Conservation (phyloP, 495 filamentous ascomycete genomes). For the Penicillium bovifimosum region DNA sequence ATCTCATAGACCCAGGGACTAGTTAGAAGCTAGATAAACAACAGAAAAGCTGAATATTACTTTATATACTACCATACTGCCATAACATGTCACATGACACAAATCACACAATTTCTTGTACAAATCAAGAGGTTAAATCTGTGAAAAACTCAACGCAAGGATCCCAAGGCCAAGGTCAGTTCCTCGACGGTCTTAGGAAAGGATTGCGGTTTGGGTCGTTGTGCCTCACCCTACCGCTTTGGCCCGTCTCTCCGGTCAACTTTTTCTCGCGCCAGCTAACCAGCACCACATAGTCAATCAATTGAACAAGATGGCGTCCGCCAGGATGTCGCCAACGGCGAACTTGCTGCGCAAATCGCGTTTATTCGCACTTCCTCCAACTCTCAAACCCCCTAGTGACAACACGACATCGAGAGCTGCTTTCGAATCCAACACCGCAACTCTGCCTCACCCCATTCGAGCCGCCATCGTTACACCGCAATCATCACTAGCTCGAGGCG, state of each 20-base stretch:
- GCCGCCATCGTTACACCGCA: slow-evolving; percentile 77
- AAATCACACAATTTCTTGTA: too few species aligned
- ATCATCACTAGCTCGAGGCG: slow-evolving; percentile 69
- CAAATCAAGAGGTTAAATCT: background rate
- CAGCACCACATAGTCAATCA: slow-evolving; percentile 16
- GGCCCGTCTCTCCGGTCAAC: slow-evolving; percentile 26
- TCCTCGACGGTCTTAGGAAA: background rate
- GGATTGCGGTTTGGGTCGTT: slow-evolving; percentile 14
- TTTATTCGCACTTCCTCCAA: slow-evolving; percentile 58
- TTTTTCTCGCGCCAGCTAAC: slow-evolving; percentile 34
- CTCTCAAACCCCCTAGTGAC: slow-evolving; percentile 45
- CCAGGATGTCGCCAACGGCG: slow-evolving; percentile 54
- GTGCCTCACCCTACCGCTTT: slow-evolving; percentile 11
- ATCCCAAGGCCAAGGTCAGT: too few species aligned
- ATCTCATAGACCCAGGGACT: background rate
- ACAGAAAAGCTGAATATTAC: too few species aligned
- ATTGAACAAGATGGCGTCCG: slow-evolving; percentile 42
- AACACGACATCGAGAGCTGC: slow-evolving; percentile 35
- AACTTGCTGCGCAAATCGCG: slow-evolving; percentile 60
- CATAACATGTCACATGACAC: too few species aligned
- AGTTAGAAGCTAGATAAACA: background rate
- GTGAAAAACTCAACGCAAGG: too few species aligned
- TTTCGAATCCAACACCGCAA: slow-evolving; percentile 58
- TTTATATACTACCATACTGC: too few species aligned
- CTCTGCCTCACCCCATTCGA: slow-evolving; percentile 71